These are phyloP conservation scores for Westerdykella sp. DNA, from an alignment of 2,329 filamentous ascomycete species.

Conservation along the genomic window DNA sequence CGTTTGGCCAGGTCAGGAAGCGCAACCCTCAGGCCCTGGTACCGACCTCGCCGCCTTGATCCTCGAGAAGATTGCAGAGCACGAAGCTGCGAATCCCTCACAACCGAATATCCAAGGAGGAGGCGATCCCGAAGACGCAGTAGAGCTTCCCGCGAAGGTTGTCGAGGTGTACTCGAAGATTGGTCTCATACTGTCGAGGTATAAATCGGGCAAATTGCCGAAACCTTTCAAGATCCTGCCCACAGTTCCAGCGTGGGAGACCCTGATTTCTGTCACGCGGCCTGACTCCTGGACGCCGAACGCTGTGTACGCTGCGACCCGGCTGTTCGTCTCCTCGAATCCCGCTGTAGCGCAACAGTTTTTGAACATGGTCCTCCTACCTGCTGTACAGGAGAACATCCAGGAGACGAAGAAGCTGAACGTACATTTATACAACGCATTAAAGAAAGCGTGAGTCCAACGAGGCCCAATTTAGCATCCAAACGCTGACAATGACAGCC, in stretches of 20 bases:
- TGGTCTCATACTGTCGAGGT: constrained; percentile 80
- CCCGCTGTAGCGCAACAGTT: constrained; percentile 76
- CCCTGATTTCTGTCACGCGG: constrained; percentile 75
- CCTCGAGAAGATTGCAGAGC: constrained; percentile 84
- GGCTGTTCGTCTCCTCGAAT: constrained; percentile 83
- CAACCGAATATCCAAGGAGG: constrained; percentile 46
- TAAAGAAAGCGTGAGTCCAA: constrained; percentile 65
- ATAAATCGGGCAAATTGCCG: constrained; percentile 92
- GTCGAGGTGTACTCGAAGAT: constrained; percentile 93
- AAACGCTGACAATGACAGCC: constrained; percentile 12
- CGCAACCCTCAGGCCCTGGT: constrained; percentile 35
- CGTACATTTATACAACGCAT: constrained; percentile 85
- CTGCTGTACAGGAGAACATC: constrained; percentile 89
- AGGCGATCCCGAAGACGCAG: constrained; percentile 65
- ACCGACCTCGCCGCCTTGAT: constrained; percentile 91
- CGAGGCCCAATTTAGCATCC: not conserved
- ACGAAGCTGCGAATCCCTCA: constrained; percentile 63
- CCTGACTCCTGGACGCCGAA: constrained; percentile 75
- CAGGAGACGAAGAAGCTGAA: constrained; percentile 92
- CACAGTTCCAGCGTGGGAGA: constrained; percentile 85
- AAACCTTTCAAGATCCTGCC: constrained; percentile 98
- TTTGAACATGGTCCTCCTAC: constrained; percentile 78
- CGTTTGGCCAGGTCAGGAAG: constrained; percentile 55
- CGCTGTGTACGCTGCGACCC: constrained; percentile 79
- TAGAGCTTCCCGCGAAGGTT: constrained; percentile 83